Evolutionary conservation across 1,284 basidiomycete species (phyloP).

Genomic region (Singerocomus rubriflavus): DNA sequence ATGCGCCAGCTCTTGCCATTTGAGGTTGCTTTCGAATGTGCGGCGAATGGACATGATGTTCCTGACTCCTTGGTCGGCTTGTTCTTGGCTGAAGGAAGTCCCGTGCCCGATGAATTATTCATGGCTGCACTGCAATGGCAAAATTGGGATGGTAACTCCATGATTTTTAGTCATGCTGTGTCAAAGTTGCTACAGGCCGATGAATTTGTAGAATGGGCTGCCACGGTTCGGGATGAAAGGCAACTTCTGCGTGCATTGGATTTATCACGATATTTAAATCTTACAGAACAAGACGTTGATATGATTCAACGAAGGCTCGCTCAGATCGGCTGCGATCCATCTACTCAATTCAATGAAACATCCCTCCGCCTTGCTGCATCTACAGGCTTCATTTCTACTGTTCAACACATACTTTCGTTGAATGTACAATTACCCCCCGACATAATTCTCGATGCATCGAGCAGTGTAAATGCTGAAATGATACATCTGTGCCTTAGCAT

Average conservation of each 20-base stretch:
- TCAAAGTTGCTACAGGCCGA: conserved; percentile 2
- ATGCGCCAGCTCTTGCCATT: background rate
- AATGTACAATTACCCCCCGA: background rate
- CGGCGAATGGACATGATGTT: accelerated
- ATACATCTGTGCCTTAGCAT: conserved; percentile 2
- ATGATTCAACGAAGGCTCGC: background rate
- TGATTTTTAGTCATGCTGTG: accelerated
- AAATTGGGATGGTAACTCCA: accelerated
- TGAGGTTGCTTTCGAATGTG: background rate
- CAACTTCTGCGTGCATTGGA: background rate
- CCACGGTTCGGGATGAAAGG: background rate
- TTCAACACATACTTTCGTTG: background rate
- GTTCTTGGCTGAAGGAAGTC: background rate
- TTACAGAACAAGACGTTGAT: background rate
- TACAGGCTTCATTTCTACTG: conserved; percentile 1
- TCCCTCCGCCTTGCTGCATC: background rate
- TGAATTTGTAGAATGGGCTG: conserved; percentile 6
- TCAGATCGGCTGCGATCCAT: background rate
- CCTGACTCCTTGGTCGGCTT: background rate
- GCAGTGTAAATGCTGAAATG: background rate
- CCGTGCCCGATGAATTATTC: background rate
- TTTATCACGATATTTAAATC: background rate
- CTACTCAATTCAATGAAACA: background rate
- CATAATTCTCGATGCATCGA: conserved; percentile 10
- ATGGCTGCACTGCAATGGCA: background rate